Conservation (phyloP, 257 asterid species). For the Verbascum thapsus region DNA sequence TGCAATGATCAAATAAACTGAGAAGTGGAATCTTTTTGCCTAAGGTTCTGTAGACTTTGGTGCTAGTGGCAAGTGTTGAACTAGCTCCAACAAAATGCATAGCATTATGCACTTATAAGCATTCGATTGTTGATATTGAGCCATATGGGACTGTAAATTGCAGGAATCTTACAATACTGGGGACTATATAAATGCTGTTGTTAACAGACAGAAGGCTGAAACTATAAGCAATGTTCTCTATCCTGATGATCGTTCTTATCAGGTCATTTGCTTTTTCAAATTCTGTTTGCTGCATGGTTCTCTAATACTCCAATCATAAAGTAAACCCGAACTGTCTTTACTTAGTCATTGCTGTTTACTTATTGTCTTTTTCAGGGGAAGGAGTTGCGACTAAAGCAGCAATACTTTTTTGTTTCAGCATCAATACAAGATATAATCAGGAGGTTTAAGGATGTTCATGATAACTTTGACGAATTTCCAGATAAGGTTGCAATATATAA, state of each 20-base stretch:
- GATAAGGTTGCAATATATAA: slow-evolving; percentile 35
- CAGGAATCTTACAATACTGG: slow-evolving; percentile 58
- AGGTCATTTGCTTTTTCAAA: slow-evolving; percentile 34
- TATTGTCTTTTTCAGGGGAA: slow-evolving; percentile 42
- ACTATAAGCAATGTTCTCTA: slow-evolving; percentile 52
- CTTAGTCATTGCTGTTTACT: not conserved
- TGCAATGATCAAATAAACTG: too few relatives aligned
- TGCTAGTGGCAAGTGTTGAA: not conserved
- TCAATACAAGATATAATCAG: slow-evolving; percentile 49
- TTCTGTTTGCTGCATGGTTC: not conserved
- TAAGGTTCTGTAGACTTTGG: not conserved
- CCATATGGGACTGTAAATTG: slow-evolving; percentile 22
- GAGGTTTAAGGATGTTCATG: slow-evolving; percentile 46
- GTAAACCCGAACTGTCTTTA: not conserved
- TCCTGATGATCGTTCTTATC: slow-evolving; percentile 62
- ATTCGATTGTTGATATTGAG: not conserved
- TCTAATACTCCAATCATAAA: not conserved
- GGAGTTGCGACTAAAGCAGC: slow-evolving; percentile 57
- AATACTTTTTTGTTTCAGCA: slow-evolving; percentile 58
- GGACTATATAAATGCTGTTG: slow-evolving; percentile 50
- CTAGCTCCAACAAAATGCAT: not conserved
- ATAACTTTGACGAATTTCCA: slow-evolving; percentile 52
- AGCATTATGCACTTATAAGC: not conserved
- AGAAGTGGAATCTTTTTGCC: slow-evolving; percentile 1
- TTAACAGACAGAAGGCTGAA: slow-evolving; percentile 54